Evolutionary conservation across 345 rosid species (phyloP), one percentile per base, ranked within the genome.

Genomic region (Cardamine occulta): DNA sequence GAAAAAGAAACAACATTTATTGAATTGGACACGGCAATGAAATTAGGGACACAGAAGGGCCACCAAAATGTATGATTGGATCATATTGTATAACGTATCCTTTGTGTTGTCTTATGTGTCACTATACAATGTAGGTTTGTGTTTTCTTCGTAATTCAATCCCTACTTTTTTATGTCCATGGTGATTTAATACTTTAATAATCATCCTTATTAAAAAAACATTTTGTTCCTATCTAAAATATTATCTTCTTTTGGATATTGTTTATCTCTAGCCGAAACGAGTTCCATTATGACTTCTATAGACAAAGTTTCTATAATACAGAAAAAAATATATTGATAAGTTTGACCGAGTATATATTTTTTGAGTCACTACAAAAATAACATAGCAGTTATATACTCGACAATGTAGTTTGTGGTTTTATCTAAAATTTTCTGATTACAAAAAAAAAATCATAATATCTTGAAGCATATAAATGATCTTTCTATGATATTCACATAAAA

Each of bases 21-120:
- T 44, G 66, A 34, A 70, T 45, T 76, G 75, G 70, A 69, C 52
- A 69, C 15, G 24, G 52, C 71, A 69, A 23, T 12, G 3, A 76
- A 45, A 42, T 44, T 21, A 23, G 59, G 31, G 66, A 76, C 80
- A 76, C 28, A 37, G 17, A 35, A 69, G 75, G 57, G 35, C 72
- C 80, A 77, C 80, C 44, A 56, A 48, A 65, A 70, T 48, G 21
- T 70, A 70, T 77, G 66, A 77, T 77, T 70, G 66, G 63, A 68
- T 21, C 23, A 21, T 68, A 35, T 34, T 59, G 74, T 54, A 29
- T 29, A 39, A 24, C 48, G 74, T 70, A 63, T 70, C 60, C 19
- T 69, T 63, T 47, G 66, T 34, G 66, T 48, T 77, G 80, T 77
- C 72, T 64, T 71, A 63, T 77, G 74, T 76, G 72, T 76, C 67